Conservation (phyloP, 1,139 yeast genomes). For the Geotrichum aggregatum region DNA sequence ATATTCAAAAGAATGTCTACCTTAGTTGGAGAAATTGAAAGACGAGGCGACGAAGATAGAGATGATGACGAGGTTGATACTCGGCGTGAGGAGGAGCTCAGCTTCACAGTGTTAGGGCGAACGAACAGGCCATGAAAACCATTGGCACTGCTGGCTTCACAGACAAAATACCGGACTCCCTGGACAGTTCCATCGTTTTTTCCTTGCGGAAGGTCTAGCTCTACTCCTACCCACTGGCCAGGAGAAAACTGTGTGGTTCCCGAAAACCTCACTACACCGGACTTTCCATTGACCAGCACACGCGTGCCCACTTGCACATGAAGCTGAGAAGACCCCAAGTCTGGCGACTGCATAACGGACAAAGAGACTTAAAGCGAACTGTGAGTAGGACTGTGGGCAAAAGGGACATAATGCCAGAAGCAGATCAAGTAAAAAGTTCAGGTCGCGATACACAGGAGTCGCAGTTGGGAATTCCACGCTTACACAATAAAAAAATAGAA, state of each 20-base stretch:
- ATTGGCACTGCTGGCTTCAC: constrained; percentile 31
- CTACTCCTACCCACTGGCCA: constrained; percentile 70
- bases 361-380: too few species aligned
- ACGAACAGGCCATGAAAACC: constrained; percentile 49
- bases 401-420: too few species aligned
- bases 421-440: too few species aligned
- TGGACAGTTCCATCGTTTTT: constrained; percentile 68
- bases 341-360: neutral
- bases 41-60: constrained; percentile 1
- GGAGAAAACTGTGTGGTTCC: constrained; percentile 51
- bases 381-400: too few species aligned
- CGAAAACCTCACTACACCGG: constrained; percentile 36
- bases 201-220: constrained; percentile 54
- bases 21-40: constrained; percentile 2
- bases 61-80: neutral
- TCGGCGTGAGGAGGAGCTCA: neutral
- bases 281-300: constrained; percentile 28
- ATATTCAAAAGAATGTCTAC: neutral
- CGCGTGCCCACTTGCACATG: constrained; percentile 24
- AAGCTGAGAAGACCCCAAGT: neutral
- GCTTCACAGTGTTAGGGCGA: constrained; percentile 24
- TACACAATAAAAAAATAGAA: too few species aligned
- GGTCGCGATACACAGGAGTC: neutral
- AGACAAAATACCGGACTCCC: constrained; percentile 56
- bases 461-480: neutral